phyloP scores from a whole-genome alignment of 257 asterid genomes.

The Orobanche coerulescens region DNA sequence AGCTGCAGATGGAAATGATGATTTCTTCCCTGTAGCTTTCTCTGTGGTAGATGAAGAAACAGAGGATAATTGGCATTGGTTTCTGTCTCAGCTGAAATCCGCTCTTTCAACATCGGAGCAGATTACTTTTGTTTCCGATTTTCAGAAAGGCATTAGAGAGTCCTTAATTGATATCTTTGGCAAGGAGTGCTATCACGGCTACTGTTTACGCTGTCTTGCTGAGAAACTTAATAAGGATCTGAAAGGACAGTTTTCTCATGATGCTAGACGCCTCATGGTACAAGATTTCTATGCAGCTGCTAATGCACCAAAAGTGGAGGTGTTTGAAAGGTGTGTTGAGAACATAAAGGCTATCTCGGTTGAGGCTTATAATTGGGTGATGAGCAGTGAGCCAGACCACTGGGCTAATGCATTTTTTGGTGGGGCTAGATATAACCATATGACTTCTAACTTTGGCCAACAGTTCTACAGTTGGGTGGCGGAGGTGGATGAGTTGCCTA shows the following conservation, averaged over 20 bases:
- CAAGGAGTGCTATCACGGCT: conserved; percentile 76
- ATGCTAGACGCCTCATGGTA: conserved; percentile 94
- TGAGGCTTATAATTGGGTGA: conserved; percentile 90
- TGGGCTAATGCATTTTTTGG: conserved; percentile 85
- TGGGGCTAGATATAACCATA: conserved; percentile 79
- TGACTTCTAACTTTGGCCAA: conserved; percentile 89
- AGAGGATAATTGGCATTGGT: conserved; percentile 92
- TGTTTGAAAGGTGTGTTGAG: conserved; percentile 53
- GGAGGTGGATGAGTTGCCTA: conserved; percentile 90
- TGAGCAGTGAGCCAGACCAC: conserved; percentile 70
- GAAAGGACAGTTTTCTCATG: conserved; percentile 91
- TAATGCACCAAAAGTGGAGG: conserved; percentile 62
- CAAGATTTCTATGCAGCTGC: conserved; percentile 95
- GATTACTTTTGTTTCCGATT: conserved; percentile 85
- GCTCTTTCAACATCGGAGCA: conserved; percentile 65
- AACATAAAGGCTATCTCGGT: conserved; percentile 89
- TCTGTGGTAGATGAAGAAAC: conserved; percentile 96
- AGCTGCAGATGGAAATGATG: conserved; percentile 89
- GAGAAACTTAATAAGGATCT: conserved; percentile 89
- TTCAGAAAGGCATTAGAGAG: conserved; percentile 74
- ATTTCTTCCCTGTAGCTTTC: conserved; percentile 85
- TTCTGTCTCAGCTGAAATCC: conserved; percentile 70
- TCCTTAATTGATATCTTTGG: conserved; percentile 68
- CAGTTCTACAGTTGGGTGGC: conserved; percentile 88
- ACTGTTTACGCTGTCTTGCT: conserved; percentile 83